These are phyloP conservation scores for Chlorella variabilis DNA, from an alignment of 163 green algal species.

Conservation along the genomic window DNA sequence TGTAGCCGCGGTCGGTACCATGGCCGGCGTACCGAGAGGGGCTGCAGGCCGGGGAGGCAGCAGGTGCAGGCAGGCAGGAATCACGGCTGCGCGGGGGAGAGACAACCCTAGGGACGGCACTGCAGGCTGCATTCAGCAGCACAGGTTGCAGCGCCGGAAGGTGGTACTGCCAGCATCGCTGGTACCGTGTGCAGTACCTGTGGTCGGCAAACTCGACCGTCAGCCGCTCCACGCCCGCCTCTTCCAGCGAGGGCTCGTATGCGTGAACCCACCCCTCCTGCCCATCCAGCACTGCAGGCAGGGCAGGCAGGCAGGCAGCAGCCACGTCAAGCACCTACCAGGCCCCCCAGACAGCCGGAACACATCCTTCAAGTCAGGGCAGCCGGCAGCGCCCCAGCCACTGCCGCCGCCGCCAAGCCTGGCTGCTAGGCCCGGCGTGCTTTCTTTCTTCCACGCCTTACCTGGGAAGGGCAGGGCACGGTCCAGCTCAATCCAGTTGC, in stretches of 20 bases:
- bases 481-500: conserved; percentile 10
- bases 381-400: too few species aligned
- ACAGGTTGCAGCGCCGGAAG: too few species aligned
- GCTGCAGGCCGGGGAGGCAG: conserved; percentile 5
- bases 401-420: too few species aligned
- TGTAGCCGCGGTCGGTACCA: conserved; percentile 21
- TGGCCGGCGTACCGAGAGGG: background rate
- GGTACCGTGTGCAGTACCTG: background rate
- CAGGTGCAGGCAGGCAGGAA: background rate
- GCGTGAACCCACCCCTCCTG: background rate
- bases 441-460: too few species aligned
- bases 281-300: background rate
- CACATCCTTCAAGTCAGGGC: too few species aligned
- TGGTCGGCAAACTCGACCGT: conserved; percentile 22
- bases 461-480: background rate
- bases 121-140: too few species aligned
- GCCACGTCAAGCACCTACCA: too few species aligned
- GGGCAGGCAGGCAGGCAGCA: background rate
- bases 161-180: too few species aligned
- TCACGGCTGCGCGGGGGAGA: background rate
- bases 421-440: too few species aligned
- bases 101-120: too few species aligned
- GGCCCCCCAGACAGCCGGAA: too few species aligned
- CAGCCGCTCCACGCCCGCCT: conserved; percentile 8
- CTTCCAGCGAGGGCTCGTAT: background rate